A percentile compares a stretch with the other conserved stretches of the same genome.
Conservation (phyloP, 2,329 filamentous ascomycete genomes). For the Stemphylium vesicarium region DNA sequence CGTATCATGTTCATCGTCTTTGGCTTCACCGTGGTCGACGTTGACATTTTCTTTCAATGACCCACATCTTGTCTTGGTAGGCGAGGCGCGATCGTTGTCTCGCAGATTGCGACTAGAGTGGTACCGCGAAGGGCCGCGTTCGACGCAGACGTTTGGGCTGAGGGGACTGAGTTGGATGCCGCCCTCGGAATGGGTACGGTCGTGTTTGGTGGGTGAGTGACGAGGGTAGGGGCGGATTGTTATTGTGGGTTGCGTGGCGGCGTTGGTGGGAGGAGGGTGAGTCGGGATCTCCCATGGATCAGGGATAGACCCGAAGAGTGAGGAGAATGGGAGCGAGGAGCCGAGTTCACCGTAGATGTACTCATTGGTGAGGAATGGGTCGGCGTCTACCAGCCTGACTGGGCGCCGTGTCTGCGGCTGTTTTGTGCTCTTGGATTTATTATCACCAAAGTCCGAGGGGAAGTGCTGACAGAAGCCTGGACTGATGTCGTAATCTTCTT, state of each 20-base stretch:
- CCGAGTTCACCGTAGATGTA: neutral
- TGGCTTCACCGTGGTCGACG: neutral
- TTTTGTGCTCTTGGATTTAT: neutral
- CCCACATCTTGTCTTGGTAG: neutral
- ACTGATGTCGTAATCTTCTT: neutral
- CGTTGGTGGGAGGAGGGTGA: neutral
- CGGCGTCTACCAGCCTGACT: neutral
- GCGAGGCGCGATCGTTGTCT: neutral
- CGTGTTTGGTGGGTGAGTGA: neutral
- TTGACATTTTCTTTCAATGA: slow-evolving; percentile 1
- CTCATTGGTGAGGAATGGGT: neutral
- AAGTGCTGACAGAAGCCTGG: neutral
- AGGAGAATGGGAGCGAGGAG: neutral
- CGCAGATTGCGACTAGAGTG: slow-evolving; percentile 5
- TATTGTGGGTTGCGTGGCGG: neutral
- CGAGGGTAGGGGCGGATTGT: neutral
- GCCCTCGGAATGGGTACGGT: slow-evolving; percentile 8
- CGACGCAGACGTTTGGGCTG: slow-evolving; percentile 40
- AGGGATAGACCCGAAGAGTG: neutral
- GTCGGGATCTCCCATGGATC: neutral
- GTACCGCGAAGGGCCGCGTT: slow-evolving; percentile 34
- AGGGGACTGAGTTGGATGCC: slow-evolving; percentile 27
- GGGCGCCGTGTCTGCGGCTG: neutral
- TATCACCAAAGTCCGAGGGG: neutral
- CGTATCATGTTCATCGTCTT: neutral